Evolutionary conservation across 1,284 basidiomycete species (phyloP).

Genomic region (Naganishia albida): DNA sequence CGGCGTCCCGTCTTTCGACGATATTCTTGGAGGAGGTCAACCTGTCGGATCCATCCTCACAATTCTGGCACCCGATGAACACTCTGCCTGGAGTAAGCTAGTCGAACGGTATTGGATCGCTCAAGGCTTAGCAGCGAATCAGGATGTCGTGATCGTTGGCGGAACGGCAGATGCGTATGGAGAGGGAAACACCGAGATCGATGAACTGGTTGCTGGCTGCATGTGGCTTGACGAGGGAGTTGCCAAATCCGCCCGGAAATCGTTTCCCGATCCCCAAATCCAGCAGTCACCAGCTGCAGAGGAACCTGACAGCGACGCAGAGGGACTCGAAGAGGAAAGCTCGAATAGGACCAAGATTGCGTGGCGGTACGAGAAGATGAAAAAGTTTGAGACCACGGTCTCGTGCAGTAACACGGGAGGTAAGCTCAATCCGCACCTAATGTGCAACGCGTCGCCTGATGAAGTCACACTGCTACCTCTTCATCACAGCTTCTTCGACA

Average conservation of each 20-base stretch:
- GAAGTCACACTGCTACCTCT: neutral
- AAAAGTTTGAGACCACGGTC: slow-evolving; percentile 85
- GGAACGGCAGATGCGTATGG: slow-evolving; percentile 46
- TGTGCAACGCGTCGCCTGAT: neutral
- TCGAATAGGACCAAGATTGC: slow-evolving; percentile 69
- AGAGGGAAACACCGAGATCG: slow-evolving; percentile 37
- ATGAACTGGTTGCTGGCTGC: slow-evolving; percentile 63
- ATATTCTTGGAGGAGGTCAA: slow-evolving; percentile 89
- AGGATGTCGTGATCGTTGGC: slow-evolving; percentile 70
- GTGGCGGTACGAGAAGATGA: slow-evolving; percentile 93
- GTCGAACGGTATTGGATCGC: slow-evolving; percentile 84
- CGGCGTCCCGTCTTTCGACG: slow-evolving; percentile 92
- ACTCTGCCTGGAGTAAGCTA: slow-evolving; percentile 82
- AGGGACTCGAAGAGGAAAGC: slow-evolving; percentile 56
- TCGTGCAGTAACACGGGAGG: slow-evolving; percentile 14
- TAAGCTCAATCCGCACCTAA: slow-evolving; percentile 1
- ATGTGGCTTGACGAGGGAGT: slow-evolving; percentile 69
- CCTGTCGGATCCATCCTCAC: slow-evolving; percentile 75
- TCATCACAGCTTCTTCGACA: slow-evolving; percentile 4
- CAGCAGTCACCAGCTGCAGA: slow-evolving; percentile 44
- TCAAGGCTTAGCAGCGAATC: slow-evolving; percentile 75
- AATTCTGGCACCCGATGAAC: slow-evolving; percentile 74
- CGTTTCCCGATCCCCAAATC: slow-evolving; percentile 12
- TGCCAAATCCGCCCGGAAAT: slow-evolving; percentile 31
- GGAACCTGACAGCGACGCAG: slow-evolving; percentile 57